A percentile compares a stretch with the other conserved stretches of the same genome.
phyloP scores from a whole-genome alignment of 2,329 filamentous ascomycete genomes.

The Eutypella sp. region DNA sequence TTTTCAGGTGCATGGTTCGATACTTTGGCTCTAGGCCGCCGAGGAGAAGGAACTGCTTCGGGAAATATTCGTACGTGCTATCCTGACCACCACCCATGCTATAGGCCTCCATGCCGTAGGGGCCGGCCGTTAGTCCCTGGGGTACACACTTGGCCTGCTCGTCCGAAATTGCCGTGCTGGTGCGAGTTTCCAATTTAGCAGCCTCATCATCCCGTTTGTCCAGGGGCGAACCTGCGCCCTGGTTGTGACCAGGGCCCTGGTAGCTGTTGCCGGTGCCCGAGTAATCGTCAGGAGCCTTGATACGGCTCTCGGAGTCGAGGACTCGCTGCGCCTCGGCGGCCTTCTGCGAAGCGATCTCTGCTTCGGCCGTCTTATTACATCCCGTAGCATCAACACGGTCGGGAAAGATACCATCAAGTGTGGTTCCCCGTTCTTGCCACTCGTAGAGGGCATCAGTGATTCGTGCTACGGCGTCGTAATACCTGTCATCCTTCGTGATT shows the following conservation, averaged over 20 bases:
- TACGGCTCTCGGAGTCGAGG: neutral
- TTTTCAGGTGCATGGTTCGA: slow-evolving; percentile 63
- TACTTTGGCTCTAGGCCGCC: slow-evolving; percentile 72
- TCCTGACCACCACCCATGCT: slow-evolving; percentile 63
- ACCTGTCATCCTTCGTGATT: slow-evolving; percentile 73
- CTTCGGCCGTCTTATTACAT: slow-evolving; percentile 57
- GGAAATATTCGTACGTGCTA: slow-evolving; percentile 68
- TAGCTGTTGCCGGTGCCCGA: neutral
- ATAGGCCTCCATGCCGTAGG: slow-evolving; percentile 42
- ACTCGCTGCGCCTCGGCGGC: slow-evolving; percentile 11
- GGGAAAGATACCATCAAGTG: slow-evolving; percentile 76
- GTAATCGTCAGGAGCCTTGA: neutral
- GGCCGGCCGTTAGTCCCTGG: slow-evolving; percentile 51
- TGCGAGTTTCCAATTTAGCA: neutral
- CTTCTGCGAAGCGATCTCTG: slow-evolving; percentile 30
- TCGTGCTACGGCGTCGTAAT: slow-evolving; percentile 84
- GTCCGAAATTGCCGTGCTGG: neutral
- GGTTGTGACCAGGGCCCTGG: neutral
- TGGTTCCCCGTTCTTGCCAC: slow-evolving; percentile 64
- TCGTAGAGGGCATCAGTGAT: slow-evolving; percentile 76
- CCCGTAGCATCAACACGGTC: slow-evolving; percentile 72
- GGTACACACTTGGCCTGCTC: slow-evolving; percentile 45
- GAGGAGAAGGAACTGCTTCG: slow-evolving; percentile 70
- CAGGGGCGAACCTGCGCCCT: neutral
- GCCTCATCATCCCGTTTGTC: slow-evolving; percentile 1